These are phyloP conservation scores for Picochlorum sp. DNA, from an alignment of 139 green algal genomes.

Conservation along the genomic window DNA sequence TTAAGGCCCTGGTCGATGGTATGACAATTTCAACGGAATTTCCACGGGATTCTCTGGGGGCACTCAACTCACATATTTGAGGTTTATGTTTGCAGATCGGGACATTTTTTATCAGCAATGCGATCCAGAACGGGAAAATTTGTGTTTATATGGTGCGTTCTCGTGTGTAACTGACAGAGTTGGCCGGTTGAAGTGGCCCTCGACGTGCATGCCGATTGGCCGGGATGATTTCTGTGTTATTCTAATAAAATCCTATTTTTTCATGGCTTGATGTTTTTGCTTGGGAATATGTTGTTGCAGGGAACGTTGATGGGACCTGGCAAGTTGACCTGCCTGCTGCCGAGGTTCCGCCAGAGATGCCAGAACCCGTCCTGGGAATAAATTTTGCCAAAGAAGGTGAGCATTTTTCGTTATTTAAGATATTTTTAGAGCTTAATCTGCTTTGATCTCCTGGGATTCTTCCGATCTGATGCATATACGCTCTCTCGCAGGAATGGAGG, in stretches of 20 bases:
- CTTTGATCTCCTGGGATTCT: background rate
- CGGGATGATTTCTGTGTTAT: background rate
- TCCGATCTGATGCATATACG: background rate
- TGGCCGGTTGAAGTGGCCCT: background rate
- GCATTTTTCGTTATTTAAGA: constrained; percentile 56
- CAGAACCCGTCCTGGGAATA: constrained; percentile 93
- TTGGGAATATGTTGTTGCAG: constrained; percentile 20
- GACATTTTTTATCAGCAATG: constrained; percentile 53
- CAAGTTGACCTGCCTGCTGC: constrained; percentile 84
- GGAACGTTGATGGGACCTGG: constrained; percentile 73
- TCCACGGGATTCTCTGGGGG: background rate
- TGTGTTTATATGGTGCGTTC: constrained; percentile 89
- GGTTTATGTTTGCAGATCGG: constrained; percentile 6
- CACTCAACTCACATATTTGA: background rate
- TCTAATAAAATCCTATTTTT: background rate
- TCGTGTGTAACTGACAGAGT: background rate
- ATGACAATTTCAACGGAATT: background rate
- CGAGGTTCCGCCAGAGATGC: constrained; percentile 95
- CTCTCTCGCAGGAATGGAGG: constrained; percentile 24
- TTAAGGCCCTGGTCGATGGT: constrained; percentile 22
- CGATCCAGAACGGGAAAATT: constrained; percentile 89
- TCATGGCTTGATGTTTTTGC: background rate
- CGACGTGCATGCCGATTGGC: background rate
- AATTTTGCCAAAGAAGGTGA: constrained; percentile 87
- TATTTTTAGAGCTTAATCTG: background rate